Evolutionary conservation across 306 rosid species (phyloP), one percentile per base, ranked within the genome.

Genomic region (Canavalia gladiata): DNA sequence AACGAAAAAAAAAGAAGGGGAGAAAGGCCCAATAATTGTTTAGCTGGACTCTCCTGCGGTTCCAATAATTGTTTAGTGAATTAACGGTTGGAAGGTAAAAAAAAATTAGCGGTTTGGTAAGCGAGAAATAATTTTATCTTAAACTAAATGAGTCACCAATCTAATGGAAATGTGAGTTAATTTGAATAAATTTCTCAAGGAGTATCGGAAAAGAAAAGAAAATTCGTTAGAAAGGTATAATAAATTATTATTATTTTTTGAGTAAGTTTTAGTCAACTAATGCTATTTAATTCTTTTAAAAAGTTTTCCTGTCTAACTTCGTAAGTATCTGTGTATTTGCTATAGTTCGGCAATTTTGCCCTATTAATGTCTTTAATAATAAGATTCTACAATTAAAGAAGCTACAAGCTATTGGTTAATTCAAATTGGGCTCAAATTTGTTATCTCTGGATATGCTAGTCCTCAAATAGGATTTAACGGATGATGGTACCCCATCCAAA

Each of bases 31-130:
- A 3, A n/a, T 65, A 18, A 18, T 18, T 18, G 69, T 47, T 64
- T n/a, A 37, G 31, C 47, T 2, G 13, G 70, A 65, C 70, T 65
- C 31, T 65, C 50, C 70, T 7, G 50, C 70, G 70, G 37, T 64
- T 41, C 31, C 50, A 6, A 25, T 4, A 39, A 28, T 5, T 6
- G 7, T 34, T 35, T 63, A 34, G 29, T 2, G 8, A 63, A 63
- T 63, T 34, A 12, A 62, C 11, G 2, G 68, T 62, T 18, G 25
- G 25, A 18, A 18, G 25, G 25, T 18, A 2, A 34, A 4, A 58
- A 59, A 1, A 4, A 5, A 35, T 12, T 4, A 34, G 37, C 5
- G 5, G 11, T 3, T 65, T 39, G 33, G 52, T 62, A 62, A 62
- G 6, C 69, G 47, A 63, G 69, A 13, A 64, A 62, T 59, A 2